Conservation (phyloP, 129 eudicot species). For the Logfia minima region DNA sequence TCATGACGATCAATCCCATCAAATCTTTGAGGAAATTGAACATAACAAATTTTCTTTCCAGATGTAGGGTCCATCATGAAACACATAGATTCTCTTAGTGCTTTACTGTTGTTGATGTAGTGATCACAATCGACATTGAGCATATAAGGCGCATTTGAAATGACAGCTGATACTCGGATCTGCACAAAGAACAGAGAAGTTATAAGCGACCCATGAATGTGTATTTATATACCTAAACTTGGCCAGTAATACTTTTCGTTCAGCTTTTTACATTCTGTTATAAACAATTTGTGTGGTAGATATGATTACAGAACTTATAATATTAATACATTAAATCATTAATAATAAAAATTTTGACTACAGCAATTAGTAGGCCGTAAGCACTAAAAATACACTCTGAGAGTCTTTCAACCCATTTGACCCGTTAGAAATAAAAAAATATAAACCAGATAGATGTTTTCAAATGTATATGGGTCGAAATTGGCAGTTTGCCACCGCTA, state of each 20-base stretch:
- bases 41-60: constrained; percentile 85
- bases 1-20: constrained; percentile 95
- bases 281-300: not conserved
- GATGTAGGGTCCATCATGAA: constrained; percentile 93
- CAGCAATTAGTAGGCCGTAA: not conserved
- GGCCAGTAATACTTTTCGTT: not conserved
- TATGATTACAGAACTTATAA: too few species aligned
- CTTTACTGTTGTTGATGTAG: constrained; percentile 84
- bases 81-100: constrained; percentile 87
- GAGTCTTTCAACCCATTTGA: not conserved
- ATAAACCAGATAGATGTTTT: not conserved
- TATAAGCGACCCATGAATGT: constrained; percentile 6
- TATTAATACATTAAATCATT: too few species aligned
- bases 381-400: not conserved
- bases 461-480: not conserved
- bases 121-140: constrained; percentile 97
- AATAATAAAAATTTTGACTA: not conserved
- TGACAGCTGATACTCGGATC: constrained; percentile 86
- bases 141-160: constrained; percentile 89
- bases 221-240: not conserved
- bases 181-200: constrained; percentile 23
- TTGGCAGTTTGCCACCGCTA: not conserved
- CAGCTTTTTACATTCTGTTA: not conserved
- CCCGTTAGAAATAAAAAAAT: not conserved
- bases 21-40: constrained; percentile 87